These are phyloP conservation scores for Paxillus ammoniavirescens DNA, from an alignment of 768 basidiomycete genomes.

Conservation along the genomic window DNA sequence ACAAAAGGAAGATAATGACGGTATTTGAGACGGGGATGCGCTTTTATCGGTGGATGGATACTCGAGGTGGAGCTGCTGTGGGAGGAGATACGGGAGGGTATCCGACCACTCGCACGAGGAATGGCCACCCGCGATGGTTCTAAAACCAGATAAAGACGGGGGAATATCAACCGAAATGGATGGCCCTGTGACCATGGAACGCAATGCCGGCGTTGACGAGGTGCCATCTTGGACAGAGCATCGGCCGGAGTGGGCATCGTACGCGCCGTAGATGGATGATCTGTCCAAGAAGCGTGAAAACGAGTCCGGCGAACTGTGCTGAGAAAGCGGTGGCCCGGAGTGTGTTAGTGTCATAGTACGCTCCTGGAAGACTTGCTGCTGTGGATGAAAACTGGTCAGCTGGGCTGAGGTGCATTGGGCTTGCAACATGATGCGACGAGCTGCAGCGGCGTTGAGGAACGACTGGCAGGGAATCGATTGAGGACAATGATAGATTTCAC, in stretches of 20 bases:
- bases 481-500: constrained; percentile 4
- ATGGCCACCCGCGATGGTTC: constrained; percentile 20
- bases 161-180: constrained; percentile 18
- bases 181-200: constrained; percentile 8
- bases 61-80: constrained; percentile 18
- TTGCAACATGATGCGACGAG: constrained; percentile 9
- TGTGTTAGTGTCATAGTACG: constrained; percentile 10
- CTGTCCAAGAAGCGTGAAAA: constrained; percentile 29
- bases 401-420: constrained; percentile 5
- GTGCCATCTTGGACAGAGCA: constrained; percentile 6
- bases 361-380: constrained; percentile 13
- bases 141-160: constrained; percentile 18
- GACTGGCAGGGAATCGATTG: background rate
- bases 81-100: constrained; percentile 16
- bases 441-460: constrained; percentile 1
- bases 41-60: constrained; percentile 14
- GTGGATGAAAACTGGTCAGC: constrained; percentile 12
- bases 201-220: constrained; percentile 9
- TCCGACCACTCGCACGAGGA: constrained; percentile 26
- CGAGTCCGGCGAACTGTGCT: constrained; percentile 20
- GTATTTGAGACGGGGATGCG: background rate
- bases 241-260: constrained; percentile 12
- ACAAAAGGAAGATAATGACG: constrained; percentile 6
- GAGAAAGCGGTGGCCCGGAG: constrained; percentile 12
- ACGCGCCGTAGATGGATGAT: constrained; percentile 24